Conservation (phyloP, 495 filamentous ascomycete species). For the Pseudevernia furfuracea region DNA sequence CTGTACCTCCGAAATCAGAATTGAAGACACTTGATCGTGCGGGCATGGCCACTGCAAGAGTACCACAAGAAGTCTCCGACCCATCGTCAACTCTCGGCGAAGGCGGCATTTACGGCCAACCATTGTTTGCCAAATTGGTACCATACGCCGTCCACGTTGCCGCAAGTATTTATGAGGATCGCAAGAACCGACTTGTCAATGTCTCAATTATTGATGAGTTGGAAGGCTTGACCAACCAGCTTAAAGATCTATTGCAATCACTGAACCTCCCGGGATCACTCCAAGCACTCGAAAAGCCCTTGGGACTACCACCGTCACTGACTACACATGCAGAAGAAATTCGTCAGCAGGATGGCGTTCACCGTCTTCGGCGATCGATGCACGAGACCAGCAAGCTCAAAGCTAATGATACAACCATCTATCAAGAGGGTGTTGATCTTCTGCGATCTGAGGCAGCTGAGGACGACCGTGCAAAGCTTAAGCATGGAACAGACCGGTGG, state of each 20-base stretch:
- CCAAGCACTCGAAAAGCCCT: conserved; percentile 89
- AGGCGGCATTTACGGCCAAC: conserved; percentile 68
- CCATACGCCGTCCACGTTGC: conserved; percentile 94
- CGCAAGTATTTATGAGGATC: conserved; percentile 89
- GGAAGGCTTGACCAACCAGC: conserved; percentile 68
- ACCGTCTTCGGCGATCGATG: conserved; percentile 64
- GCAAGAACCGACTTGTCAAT: conserved; percentile 81
- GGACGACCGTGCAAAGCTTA: conserved; percentile 63
- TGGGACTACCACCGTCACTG: conserved; percentile 79
- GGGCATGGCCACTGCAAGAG: conserved; percentile 73
- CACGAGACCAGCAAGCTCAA: conserved; percentile 83
- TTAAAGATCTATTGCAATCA: conserved; percentile 73
- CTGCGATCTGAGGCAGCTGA: conserved; percentile 74
- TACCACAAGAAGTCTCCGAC: conserved; percentile 76
- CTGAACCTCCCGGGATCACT: conserved; percentile 88
- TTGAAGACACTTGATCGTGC: conserved; percentile 79
- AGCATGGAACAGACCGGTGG: conserved; percentile 89
- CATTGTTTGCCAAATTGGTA: conserved; percentile 84
- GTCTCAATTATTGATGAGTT: conserved; percentile 76
- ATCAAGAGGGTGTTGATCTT: conserved; percentile 71
- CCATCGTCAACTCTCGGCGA: conserved; percentile 73
- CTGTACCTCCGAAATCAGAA: conserved; percentile 82
- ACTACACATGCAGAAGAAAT: conserved; percentile 91
- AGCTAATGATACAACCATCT: conserved; percentile 61
- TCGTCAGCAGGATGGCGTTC: conserved; percentile 80